Evolutionary conservation across 768 basidiomycete genomes (phyloP), one percentile per base, ranked within the genome.

Genomic region (Rubroboletus pulcherrimus): DNA sequence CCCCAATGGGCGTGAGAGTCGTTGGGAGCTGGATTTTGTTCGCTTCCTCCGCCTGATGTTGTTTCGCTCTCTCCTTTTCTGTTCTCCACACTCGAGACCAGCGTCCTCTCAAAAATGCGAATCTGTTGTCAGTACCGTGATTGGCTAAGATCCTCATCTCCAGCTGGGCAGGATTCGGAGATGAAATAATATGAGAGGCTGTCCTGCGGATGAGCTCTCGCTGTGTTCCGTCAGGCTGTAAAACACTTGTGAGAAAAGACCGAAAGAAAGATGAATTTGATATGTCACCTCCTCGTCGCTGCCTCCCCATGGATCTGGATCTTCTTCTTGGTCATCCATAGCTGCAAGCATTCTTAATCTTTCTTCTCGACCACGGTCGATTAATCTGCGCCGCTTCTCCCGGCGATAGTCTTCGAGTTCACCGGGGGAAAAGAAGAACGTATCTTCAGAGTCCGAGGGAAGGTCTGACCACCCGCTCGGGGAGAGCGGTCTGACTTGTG

Each of bases 141-240:
- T 96, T 93, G 10, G 93, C 86, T 15, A 96, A 75, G 62, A 97
- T 93, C 7, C 93, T 82, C 79, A 93, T 85, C 69, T 94, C 92
- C 24, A 96, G 78, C 59, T 93, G 85, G 0, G 85, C 82, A 15
- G 90, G 81, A 63, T 94, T 93, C 2, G 86, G 83, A 1, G 92
- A 88, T 7, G 82, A 71, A 26, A 79, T 65, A 33, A 95, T 71
- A 56, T 92, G 89, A 12, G 66, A 60, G 0, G 89, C 89, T 0
- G 93, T 95, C 50, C 86, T 81, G 11, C 74, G 71, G 84, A 97
- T 93, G 11, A 94, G 76, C 4, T 81, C 79, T 47, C 68, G 75
- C 61, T 87, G 83, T 0, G 72, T 24, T 15, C 82, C 80, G 54
- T 84, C 83, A 15, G 85, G 87, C 87, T 87, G 49, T 42, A 46